Evolutionary conservation across 208 protist species (phyloP).

Genomic region (Leishmania braziliensis): DNA sequence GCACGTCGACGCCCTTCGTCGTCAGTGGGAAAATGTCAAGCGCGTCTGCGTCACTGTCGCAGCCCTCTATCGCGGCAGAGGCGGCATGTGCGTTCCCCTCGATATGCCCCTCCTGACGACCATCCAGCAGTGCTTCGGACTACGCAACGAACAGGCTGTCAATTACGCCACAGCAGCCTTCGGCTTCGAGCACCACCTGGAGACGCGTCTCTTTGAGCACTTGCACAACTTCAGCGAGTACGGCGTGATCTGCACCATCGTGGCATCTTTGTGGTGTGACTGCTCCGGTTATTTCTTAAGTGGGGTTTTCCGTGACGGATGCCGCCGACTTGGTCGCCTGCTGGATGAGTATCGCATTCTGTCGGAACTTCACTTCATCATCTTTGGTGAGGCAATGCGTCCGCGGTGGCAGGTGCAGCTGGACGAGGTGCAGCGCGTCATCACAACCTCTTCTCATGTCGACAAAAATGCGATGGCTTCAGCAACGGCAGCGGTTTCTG

Average conservation of each 20-base stretch:
- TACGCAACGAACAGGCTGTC: slow-evolving; percentile 47
- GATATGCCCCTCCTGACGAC: slow-evolving; percentile 58
- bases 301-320: slow-evolving; percentile 53
- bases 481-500: slow-evolving; percentile 14
- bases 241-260: slow-evolving; percentile 53
- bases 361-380: slow-evolving; percentile 72
- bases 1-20: slow-evolving; percentile 40
- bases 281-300: slow-evolving; percentile 67
- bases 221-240: slow-evolving; percentile 67
- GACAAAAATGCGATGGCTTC: slow-evolving; percentile 34
- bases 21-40: slow-evolving; percentile 87
- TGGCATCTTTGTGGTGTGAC: slow-evolving; percentile 84
- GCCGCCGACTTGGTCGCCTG: slow-evolving; percentile 46
- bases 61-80: slow-evolving; percentile 77
- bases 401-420: slow-evolving; percentile 90
- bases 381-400: slow-evolving; percentile 86
- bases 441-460: slow-evolving; percentile 48
- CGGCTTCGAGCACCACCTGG: slow-evolving; percentile 76
- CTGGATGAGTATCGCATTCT: slow-evolving; percentile 80
- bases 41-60: slow-evolving; percentile 68
- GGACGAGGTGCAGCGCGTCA: slow-evolving; percentile 87
- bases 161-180: slow-evolving; percentile 81
- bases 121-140: slow-evolving; percentile 79
- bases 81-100: slow-evolving; percentile 60
- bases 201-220: slow-evolving; percentile 50